Evolutionary conservation across 2,329 filamentous ascomycete genomes (phyloP), one percentile per base, ranked within the genome.

Genomic region (Diaporthe ampelina): DNA sequence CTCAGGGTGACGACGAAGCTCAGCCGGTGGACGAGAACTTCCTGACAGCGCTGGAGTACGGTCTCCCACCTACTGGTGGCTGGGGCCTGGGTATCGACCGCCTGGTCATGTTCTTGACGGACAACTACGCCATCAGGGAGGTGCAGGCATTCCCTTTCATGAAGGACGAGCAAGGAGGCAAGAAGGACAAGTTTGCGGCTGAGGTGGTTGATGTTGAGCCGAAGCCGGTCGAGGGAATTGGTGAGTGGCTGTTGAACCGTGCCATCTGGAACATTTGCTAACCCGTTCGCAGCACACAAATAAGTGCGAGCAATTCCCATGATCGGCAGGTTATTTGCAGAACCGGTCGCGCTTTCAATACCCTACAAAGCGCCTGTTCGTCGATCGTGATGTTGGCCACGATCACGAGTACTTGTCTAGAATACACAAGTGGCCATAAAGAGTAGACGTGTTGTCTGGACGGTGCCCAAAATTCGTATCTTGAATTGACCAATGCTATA

Each of bases 21-120:
- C 97, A 98, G 86, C 87, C 97, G 79, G 92, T 98, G 72, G 97
- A 99, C 79, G 96, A 98, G 90, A 97, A 94, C 80, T 76, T 76
- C 73, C 57, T 76, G 65, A 69, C 69, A 17, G 73, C 75, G 15
- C 75, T 76, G 9, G 75, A 76, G 81, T 97, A 95, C 81, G 94
- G 94, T 78, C 86, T 99, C 74, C 96, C 97, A 8, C 97, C 97
- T 0, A 99, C 97, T 1, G 97, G 94, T 83, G 97, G 97, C 65
- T 99, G 94, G 93, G 97, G 95, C 78, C 94, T 98, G 91, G 97
- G 97, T 77, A 97, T 98, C 78, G 95, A 98, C 86, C 92, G 96
- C 75, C 86, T 97, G 84, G 94, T 95, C 83, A 97, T 97, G 95
- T 97, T 97, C 90, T 86, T 98, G 84, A 98, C 96, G 65, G 92